Evolutionary conservation across 2,329 filamentous ascomycete genomes (phyloP), one percentile per base, ranked within the genome.

Genomic region (Fusarium nisikadoi): DNA sequence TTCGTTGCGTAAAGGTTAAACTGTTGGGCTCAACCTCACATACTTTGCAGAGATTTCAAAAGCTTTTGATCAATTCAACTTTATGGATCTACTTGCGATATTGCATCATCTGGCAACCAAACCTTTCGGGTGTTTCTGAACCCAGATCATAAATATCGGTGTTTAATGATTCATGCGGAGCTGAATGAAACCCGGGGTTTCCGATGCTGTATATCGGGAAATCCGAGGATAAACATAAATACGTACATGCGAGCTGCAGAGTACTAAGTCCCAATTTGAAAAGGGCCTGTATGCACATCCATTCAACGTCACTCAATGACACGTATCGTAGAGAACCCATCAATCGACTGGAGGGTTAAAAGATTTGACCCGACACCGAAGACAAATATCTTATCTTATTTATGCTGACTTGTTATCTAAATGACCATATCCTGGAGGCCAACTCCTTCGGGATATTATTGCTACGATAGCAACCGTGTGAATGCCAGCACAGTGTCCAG

Each of bases 61-160:
- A 23, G 16, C 11, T 23, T 19, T 10, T 19, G 6, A 13, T 14
- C 8, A 19, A 23, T 14, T 2, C 8, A 14, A 23, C 2, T 8
- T 19, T 14, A 19, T 10, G 5, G 2, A 12, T 2, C 2, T 49
- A 6, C 5, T 10, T 19, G 1, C 0, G 13, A 23, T 3, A 0
- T 11, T 14, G 2, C 2, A 23, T 19, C 29, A 11, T 14, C 3
- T 7, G 16, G n/a, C n/a, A 23, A 10, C 2, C 17, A 2, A 19
- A 23, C 13, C 1, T 2, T 23, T 11, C 1, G 1, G n/a, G 2
- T 13, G 1, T 49, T 23, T 23, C 29, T 31, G 6, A 23, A 5
- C 23, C 23, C 23, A 25, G 23, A 4, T 25, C 5, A 3, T 25
- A 25, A 25, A 25, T 25, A 5, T 25, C 23, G 23, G 23, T 3